Evolutionary conservation across 1,284 basidiomycete species (phyloP).

Genomic region (Melampsora americana): DNA sequence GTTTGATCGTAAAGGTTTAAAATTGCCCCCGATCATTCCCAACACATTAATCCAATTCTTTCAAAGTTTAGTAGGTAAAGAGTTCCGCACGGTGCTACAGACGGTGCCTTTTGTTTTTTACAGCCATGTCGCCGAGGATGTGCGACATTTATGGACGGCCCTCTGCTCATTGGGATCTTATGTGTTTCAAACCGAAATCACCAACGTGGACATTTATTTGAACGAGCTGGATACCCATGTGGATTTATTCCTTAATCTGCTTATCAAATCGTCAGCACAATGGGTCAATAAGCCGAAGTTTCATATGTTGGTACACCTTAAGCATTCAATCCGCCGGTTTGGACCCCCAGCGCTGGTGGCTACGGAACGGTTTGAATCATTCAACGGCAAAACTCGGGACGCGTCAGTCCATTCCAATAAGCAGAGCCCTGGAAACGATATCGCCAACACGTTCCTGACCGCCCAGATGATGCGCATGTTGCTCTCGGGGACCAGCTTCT

Average conservation of each 20-base stretch:
- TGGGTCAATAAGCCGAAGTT: constrained; percentile 58
- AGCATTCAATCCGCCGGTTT: constrained; percentile 42
- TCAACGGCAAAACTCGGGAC: background rate
- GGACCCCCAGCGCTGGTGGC: background rate
- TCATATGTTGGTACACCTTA: constrained; percentile 49
- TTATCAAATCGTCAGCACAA: constrained; percentile 50
- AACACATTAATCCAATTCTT: constrained; percentile 53
- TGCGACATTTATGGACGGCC: constrained; percentile 52
- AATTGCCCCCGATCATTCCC: constrained; percentile 49
- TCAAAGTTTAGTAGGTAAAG: constrained; percentile 53
- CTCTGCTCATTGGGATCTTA: constrained; percentile 53
- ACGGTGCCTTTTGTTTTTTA: constrained; percentile 56
- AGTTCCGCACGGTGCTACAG: constrained; percentile 55
- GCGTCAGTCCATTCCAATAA: constrained; percentile 24
- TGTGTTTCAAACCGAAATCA: no score
- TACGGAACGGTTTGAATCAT: background rate
- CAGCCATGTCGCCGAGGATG: constrained; percentile 48
- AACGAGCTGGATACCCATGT: constrained; percentile 49
- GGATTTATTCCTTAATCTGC: constrained; percentile 51
- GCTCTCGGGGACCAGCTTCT: constrained; percentile 54
- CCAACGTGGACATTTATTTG: constrained; percentile 52
- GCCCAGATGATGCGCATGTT: constrained; percentile 12
- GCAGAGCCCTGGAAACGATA: no score
- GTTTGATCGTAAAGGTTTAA: constrained; percentile 50
- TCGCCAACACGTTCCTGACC: background rate